A percentile compares a stretch with the other conserved stretches of the same genome.
phyloP scores from a whole-genome alignment of 2,329 filamentous ascomycete species.

The Fusarium nematophilum region DNA sequence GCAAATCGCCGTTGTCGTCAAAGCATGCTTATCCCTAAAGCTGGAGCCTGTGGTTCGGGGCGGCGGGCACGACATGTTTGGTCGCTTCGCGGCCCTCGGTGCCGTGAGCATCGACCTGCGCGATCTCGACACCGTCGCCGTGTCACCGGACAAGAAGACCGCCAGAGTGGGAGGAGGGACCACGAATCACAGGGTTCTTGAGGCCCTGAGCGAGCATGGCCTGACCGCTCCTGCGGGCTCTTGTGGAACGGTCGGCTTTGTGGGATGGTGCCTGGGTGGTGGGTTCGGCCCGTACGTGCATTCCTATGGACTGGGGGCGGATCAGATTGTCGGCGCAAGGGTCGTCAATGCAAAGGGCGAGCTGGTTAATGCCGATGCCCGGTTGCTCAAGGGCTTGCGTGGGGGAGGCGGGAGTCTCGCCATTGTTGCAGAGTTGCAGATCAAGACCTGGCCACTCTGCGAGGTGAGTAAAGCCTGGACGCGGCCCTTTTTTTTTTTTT shows the following conservation, averaged over 20 bases:
- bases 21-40: neutral
- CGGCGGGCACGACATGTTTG: slow-evolving; percentile 21
- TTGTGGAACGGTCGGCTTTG: slow-evolving; percentile 11
- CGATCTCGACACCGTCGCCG: neutral
- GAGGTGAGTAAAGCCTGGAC: neutral
- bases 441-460: slow-evolving; percentile 9
- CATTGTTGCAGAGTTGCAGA: slow-evolving; percentile 15
- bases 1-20: neutral
- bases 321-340: slow-evolving; percentile 17
- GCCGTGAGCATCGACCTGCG: slow-evolving; percentile 17
- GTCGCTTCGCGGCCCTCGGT: slow-evolving; percentile 6
- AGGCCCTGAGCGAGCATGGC: neutral
- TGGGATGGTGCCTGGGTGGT: slow-evolving; percentile 17
- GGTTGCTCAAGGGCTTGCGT: slow-evolving; percentile 17
- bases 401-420: slow-evolving; percentile 20
- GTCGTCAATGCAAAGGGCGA: slow-evolving; percentile 19
- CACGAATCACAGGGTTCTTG: slow-evolving; percentile 1
- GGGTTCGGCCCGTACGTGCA: slow-evolving; percentile 17
- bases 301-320: slow-evolving; percentile 15
- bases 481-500: neutral
- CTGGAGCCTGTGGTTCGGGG: slow-evolving; percentile 8
- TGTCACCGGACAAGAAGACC: neutral
- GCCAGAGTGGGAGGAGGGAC: slow-evolving; percentile 12
- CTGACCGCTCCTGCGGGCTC: slow-evolving; percentile 8
- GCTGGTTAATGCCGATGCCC: slow-evolving; percentile 10